Evolutionary conservation across 1,139 yeast genomes (phyloP).

Genomic region (Cylindricascospora bacillispora): DNA sequence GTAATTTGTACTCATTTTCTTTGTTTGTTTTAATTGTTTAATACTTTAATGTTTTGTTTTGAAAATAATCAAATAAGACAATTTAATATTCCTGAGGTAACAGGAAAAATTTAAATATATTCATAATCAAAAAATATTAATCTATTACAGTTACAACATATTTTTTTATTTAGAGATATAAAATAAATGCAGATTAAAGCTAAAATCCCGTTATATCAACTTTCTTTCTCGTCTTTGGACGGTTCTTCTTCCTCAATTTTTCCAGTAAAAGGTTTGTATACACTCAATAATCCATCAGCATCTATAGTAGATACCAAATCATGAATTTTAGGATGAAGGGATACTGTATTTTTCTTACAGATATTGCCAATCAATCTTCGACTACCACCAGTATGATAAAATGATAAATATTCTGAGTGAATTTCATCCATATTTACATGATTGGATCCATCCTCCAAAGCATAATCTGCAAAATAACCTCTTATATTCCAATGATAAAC

Average conservation of each 20-base stretch:
- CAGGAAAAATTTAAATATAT: too few species aligned
- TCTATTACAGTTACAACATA: too few species aligned
- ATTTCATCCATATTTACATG: constrained; percentile 10
- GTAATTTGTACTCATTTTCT: too few species aligned
- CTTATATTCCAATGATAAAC: constrained; percentile 24
- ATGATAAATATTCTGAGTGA: constrained; percentile 18
- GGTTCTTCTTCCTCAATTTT: not conserved
- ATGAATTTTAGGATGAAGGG: constrained; percentile 17
- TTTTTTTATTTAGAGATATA: too few species aligned
- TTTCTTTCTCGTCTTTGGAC: too few species aligned
- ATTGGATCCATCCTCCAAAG: constrained; percentile 7
- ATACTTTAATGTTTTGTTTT: too few species aligned
- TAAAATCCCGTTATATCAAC: too few species aligned
- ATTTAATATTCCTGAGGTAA: too few species aligned
- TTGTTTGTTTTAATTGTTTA: too few species aligned
- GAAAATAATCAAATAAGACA: too few species aligned
- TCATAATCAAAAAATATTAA: too few species aligned
- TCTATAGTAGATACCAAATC: constrained; percentile 21
- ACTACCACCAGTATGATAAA: constrained; percentile 25
- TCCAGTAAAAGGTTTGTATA: constrained; percentile 22
- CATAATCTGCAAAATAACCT: constrained; percentile 11
- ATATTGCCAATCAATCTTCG: constrained; percentile 13
- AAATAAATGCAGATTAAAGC: too few species aligned
- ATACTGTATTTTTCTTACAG: constrained; percentile 15
- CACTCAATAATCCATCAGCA: constrained; percentile 20